Evolutionary conservation across 108 stramenopile species (phyloP).

Genomic region (Nitzschia palea): DNA sequence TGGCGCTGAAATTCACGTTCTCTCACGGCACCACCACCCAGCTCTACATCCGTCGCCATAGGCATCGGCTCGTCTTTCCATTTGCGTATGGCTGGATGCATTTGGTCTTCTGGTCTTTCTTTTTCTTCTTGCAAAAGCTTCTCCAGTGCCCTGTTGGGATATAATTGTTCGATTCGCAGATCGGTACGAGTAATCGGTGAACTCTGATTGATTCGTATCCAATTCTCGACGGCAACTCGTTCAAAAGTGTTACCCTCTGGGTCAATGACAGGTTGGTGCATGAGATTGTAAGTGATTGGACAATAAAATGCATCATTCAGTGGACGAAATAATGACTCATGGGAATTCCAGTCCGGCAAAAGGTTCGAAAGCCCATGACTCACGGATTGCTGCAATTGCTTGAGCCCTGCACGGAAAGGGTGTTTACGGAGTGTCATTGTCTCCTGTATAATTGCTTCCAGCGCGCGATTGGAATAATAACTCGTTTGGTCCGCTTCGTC

Average conservation of each 20-base stretch:
- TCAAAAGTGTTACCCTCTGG: constrained; percentile 35
- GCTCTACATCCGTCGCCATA: constrained; percentile 2
- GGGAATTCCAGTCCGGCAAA: neutral
- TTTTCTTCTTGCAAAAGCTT: constrained; percentile 14
- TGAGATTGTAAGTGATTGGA: constrained; percentile 20
- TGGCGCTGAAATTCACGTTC: neutral
- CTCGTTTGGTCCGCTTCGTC: neutral
- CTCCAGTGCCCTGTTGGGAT: constrained; percentile 23
- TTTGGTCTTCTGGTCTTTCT: constrained; percentile 1
- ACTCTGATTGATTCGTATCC: constrained; percentile 12
- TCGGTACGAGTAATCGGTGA: constrained; percentile 12
- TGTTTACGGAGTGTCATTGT: neutral
- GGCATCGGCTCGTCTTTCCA: constrained; percentile 12
- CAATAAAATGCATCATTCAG: constrained; percentile 25
- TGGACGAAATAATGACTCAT: neutral
- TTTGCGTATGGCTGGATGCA: constrained; percentile 15
- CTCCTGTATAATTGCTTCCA: constrained; percentile 12
- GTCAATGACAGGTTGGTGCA: constrained; percentile 24
- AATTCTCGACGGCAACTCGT: constrained; percentile 26
- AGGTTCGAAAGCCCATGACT: constrained; percentile 4
- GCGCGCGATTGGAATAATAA: constrained; percentile 18
- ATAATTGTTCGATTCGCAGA: constrained; percentile 1
- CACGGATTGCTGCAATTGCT: neutral
- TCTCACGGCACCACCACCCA: neutral
- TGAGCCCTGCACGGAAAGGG: neutral